These are phyloP conservation scores for Citrus reticulata DNA, from an alignment of 345 rosid species.

Conservation along the genomic window DNA sequence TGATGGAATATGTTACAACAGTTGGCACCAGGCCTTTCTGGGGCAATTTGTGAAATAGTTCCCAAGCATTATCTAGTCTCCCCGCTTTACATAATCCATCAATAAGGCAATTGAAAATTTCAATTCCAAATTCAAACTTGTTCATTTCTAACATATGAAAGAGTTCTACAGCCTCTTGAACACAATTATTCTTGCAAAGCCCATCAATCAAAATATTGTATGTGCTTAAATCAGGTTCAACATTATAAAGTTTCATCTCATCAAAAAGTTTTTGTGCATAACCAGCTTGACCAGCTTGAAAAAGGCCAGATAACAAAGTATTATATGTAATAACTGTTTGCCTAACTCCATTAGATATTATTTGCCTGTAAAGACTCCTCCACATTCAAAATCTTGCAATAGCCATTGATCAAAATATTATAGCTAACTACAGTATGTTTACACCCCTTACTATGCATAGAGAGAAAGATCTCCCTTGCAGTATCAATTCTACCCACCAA, in stretches of 20 bases:
- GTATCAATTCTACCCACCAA: not conserved
- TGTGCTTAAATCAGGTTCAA: not conserved
- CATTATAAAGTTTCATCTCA: conserved; percentile 2
- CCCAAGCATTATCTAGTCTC: not conserved
- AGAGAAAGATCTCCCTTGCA: not conserved
- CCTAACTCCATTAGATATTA: not conserved
- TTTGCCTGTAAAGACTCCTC: conserved; percentile 2
- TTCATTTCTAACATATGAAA: not conserved
- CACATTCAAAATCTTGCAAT: not conserved
- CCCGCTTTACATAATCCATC: conserved; percentile 5
- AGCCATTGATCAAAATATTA: conserved; percentile 12
- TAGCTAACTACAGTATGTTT: not conserved
- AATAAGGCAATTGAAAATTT: not conserved
- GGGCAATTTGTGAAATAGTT: not conserved
- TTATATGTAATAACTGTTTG: conserved; percentile 6
- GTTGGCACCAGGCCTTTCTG: conserved; percentile 2
- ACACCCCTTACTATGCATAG: not conserved
- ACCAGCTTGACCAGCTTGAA: not conserved
- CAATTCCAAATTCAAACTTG: not conserved
- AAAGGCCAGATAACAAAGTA: conserved; percentile 5
- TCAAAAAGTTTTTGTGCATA: conserved; percentile 2
- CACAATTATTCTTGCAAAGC: conserved; percentile 6
- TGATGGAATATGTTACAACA: conserved; percentile 1
- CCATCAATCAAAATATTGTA: conserved; percentile 10
- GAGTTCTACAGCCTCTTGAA: not conserved